Conservation (phyloP, 306 rosid species). For the Pterocarpus macrocarpus region DNA sequence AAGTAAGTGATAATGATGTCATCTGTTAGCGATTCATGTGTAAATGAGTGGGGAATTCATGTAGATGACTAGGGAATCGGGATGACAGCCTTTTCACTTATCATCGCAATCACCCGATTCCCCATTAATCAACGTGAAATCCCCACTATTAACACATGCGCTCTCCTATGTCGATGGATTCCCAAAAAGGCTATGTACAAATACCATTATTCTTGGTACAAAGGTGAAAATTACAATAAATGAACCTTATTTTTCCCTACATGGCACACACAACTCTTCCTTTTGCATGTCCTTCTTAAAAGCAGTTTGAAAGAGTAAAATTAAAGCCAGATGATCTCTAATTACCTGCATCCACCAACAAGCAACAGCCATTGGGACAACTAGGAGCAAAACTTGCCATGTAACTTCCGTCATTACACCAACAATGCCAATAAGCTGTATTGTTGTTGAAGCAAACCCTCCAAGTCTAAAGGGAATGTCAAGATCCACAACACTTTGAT, state of each 20-base stretch:
- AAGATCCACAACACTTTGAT: conserved; percentile 98
- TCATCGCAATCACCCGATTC: too few relatives aligned
- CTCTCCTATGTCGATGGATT: too few relatives aligned
- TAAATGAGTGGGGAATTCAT: too few relatives aligned
- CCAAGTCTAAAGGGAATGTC: conserved; percentile 98
- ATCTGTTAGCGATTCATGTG: too few relatives aligned
- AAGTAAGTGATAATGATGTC: too few relatives aligned
- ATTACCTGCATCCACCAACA: conserved; percentile 96
- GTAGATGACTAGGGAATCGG: too few relatives aligned
- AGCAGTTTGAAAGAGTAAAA: conserved; percentile 21
- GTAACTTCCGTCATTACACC: conserved; percentile 91
- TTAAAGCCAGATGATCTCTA: not conserved
- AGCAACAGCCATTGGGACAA: conserved; percentile 84
- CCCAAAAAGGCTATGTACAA: too few relatives aligned
- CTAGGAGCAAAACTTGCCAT: conserved; percentile 94
- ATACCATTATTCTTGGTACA: not conserved
- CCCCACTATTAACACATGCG: too few relatives aligned
- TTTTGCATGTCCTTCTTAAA: not conserved
- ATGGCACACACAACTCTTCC: not conserved
- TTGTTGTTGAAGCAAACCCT: conserved; percentile 93
- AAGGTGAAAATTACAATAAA: not conserved
- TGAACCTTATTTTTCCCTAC: conserved; percentile 27
- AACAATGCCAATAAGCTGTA: conserved; percentile 92
- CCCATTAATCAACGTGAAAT: too few relatives aligned
- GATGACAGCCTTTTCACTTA: too few relatives aligned